Conservation (phyloP, 2,329 filamentous ascomycete genomes). For the Chaetomiaceae sp. region DNA sequence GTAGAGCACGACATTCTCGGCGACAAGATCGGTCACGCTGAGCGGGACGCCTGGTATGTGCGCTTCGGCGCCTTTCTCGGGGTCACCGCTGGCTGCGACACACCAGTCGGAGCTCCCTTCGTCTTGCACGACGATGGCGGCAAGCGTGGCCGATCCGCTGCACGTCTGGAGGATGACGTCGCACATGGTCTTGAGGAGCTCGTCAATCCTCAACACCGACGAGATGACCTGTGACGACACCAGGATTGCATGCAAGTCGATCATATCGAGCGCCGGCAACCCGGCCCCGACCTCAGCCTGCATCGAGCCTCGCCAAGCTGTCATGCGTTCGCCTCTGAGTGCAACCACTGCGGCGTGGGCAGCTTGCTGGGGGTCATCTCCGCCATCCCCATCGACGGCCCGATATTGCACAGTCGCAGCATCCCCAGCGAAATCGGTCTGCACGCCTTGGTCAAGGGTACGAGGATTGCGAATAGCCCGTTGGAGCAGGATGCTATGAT, state of each 20-base stretch:
- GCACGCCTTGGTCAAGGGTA: constrained; percentile 59
- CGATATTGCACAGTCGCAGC: constrained; percentile 50
- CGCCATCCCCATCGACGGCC: constrained; percentile 43
- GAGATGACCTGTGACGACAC: constrained; percentile 77
- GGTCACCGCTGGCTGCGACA: constrained; percentile 68
- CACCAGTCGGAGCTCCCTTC: constrained; percentile 61
- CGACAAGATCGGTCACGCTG: constrained; percentile 62
- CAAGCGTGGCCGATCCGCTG: constrained; percentile 64
- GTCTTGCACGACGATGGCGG: constrained; percentile 70
- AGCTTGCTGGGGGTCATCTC: constrained; percentile 39
- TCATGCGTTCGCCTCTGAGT: constrained; percentile 54
- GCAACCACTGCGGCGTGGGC: constrained; percentile 45
- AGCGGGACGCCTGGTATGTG: constrained; percentile 64
- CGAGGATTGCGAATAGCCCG: constrained; percentile 56
- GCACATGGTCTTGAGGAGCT: constrained; percentile 74
- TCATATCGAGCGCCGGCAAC: constrained; percentile 74
- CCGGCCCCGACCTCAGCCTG: constrained; percentile 56
- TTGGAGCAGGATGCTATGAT: constrained; percentile 63
- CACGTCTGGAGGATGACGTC: constrained; percentile 76
- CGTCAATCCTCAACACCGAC: constrained; percentile 70
- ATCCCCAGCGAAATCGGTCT: constrained; percentile 66
- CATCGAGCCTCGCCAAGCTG: constrained; percentile 60
- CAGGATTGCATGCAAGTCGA: constrained; percentile 73
- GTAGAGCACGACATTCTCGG: constrained; percentile 72
- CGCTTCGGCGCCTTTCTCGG: constrained; percentile 62